A percentile compares a stretch with the other conserved stretches of the same genome.
Evolutionary conservation across 768 basidiomycete genomes (phyloP).

Genomic region (Collybia sp.): DNA sequence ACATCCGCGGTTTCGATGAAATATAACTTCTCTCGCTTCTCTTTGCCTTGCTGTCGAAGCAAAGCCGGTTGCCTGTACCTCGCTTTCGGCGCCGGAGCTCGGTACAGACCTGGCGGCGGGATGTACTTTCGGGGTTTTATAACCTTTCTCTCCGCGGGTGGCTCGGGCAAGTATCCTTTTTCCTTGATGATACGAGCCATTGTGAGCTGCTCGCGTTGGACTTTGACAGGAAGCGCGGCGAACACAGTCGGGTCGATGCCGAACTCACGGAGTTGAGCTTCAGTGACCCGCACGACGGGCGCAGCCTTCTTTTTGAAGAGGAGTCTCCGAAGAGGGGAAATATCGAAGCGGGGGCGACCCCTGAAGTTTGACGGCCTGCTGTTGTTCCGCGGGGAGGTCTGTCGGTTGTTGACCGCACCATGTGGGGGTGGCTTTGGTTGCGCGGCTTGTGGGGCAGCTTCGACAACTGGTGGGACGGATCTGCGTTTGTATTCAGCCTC

Average conservation of each 20-base stretch:
- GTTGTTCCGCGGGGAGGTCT: slow-evolving; percentile 24
- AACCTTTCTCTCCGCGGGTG: slow-evolving; percentile 39
- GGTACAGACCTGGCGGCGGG: slow-evolving; percentile 35
- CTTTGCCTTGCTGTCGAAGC: slow-evolving; percentile 55
- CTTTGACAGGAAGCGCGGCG: slow-evolving; percentile 49
- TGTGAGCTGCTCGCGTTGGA: slow-evolving; percentile 76
- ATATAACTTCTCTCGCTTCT: slow-evolving; percentile 48
- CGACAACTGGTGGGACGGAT: slow-evolving; percentile 42
- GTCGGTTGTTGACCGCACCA: slow-evolving; percentile 5
- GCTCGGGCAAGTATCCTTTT: slow-evolving; percentile 33
- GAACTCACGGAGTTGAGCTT: slow-evolving; percentile 55
- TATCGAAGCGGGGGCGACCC: slow-evolving; percentile 45
- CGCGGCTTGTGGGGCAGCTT: slow-evolving; percentile 7
- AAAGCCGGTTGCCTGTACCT: slow-evolving; percentile 41
- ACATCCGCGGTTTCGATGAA: slow-evolving; percentile 71
- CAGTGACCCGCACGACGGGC: slow-evolving; percentile 38
- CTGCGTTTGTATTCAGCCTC: slow-evolving; percentile 62
- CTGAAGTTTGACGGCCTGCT: slow-evolving; percentile 32
- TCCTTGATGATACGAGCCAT: slow-evolving; percentile 46
- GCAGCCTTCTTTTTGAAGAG: slow-evolving; percentile 26
- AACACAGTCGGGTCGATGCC: slow-evolving; percentile 77
- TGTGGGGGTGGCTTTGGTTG: slow-evolving; percentile 6
- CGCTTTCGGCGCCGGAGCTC: slow-evolving; percentile 54
- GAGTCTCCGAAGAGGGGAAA: slow-evolving; percentile 27
- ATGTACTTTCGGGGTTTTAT: slow-evolving; percentile 47